These are phyloP conservation scores for Cyberlindnera xishuangbannaensis DNA, from an alignment of 805 yeast genomes.

Conservation along the genomic window DNA sequence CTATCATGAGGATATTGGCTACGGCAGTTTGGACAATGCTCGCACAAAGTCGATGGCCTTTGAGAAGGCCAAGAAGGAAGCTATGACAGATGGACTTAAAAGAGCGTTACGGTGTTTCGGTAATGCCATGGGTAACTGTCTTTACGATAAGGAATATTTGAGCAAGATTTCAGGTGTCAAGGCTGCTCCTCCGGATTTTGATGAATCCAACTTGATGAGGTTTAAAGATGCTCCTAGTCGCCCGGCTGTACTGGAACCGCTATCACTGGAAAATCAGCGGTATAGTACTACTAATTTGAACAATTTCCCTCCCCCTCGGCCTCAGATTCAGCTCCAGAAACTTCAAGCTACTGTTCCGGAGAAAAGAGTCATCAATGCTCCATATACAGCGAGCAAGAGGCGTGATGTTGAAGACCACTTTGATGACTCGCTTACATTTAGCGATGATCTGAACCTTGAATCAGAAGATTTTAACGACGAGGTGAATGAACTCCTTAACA, in stretches of 20 bases:
- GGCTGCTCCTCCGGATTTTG: slow-evolving; percentile 40
- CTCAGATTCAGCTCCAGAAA: too few species aligned
- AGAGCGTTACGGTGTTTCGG: slow-evolving; percentile 78
- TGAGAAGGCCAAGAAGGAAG: slow-evolving; percentile 80
- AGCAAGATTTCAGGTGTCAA: slow-evolving; percentile 38
- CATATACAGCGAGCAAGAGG: slow-evolving; percentile 8
- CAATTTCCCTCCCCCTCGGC: too few species aligned
- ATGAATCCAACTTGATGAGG: slow-evolving; percentile 36
- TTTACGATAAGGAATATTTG: slow-evolving; percentile 69
- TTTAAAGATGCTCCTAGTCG: slow-evolving; percentile 20
- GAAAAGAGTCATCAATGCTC: slow-evolving; percentile 9
- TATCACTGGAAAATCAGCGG: background rate
- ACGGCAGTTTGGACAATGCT: slow-evolving; percentile 77
- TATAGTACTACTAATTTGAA: too few species aligned
- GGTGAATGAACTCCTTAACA: slow-evolving; percentile 18
- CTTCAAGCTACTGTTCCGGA: slow-evolving; percentile 14
- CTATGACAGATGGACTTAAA: slow-evolving; percentile 77
- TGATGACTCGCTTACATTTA: slow-evolving; percentile 50
- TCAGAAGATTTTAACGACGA: slow-evolving; percentile 30
- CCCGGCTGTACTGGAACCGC: slow-evolving; percentile 1
- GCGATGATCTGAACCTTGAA: slow-evolving; percentile 41
- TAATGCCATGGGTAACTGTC: slow-evolving; percentile 76
- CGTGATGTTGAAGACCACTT: slow-evolving; percentile 30
- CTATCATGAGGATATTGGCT: slow-evolving; percentile 77
- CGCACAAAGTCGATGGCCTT: slow-evolving; percentile 68